A percentile compares a stretch with the other conserved stretches of the same genome.
These are phyloP conservation scores for Beauveria caledonica DNA, from an alignment of 2,329 filamentous ascomycete genomes.

Conservation along the genomic window DNA sequence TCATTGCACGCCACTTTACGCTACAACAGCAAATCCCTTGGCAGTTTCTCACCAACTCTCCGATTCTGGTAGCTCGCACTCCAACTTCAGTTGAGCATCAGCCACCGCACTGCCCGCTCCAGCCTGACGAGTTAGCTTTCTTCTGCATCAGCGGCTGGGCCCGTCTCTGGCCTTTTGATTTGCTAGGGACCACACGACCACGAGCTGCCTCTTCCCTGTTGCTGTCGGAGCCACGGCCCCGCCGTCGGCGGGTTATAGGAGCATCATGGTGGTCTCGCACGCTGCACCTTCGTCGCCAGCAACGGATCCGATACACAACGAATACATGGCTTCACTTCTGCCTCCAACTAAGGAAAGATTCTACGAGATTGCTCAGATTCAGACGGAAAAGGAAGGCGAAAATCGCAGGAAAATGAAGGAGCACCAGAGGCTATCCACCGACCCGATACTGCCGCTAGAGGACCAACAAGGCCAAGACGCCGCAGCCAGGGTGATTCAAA, in stretches of 20 bases:
- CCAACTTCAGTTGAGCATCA: neutral
- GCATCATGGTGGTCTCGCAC: conserved; percentile 2
- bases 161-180: neutral
- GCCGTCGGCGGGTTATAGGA: conserved; percentile 1
- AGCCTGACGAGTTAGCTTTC: neutral
- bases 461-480: conserved; percentile 23
- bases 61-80: neutral
- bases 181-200: neutral
- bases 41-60: neutral
- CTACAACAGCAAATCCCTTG: neutral
- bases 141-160: neutral
- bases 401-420: conserved; percentile 33
- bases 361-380: conserved; percentile 39
- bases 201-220: neutral
- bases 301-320: conserved; percentile 17
- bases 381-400: conserved; percentile 38
- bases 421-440: conserved; percentile 26
- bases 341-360: conserved; percentile 40
- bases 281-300: conserved; percentile 14
- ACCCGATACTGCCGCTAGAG: conserved; percentile 13
- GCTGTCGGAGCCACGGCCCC: conserved; percentile 1
- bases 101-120: neutral
- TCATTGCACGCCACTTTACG: neutral
- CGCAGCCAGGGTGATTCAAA: conserved; percentile 54
- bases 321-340: conserved; percentile 44